Conservation (phyloP, 2,329 filamentous ascomycete genomes). For the Phoma sp. region DNA sequence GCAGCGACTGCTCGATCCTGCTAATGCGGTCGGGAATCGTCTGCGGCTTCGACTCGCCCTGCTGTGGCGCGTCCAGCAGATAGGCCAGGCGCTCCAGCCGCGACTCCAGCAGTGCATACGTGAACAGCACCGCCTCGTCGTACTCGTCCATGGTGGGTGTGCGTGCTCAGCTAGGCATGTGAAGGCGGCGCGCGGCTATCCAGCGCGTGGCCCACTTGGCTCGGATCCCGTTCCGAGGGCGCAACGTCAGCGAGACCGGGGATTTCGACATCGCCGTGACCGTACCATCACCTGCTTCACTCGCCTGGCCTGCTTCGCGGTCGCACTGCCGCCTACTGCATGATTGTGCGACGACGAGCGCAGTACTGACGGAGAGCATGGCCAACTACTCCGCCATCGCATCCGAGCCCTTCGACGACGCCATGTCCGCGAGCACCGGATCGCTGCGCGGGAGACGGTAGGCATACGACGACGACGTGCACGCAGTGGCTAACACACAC, state of each 20-base stretch:
- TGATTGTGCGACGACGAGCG: slow-evolving; percentile 32
- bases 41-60: slow-evolving; percentile 31
- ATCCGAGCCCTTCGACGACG: slow-evolving; percentile 49
- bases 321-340: slow-evolving; percentile 22
- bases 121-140: slow-evolving; percentile 51
- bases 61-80: slow-evolving; percentile 47
- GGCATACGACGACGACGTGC: neutral
- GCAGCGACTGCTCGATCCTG: slow-evolving; percentile 47
- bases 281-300: neutral
- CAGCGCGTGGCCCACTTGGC: slow-evolving; percentile 2
- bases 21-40: slow-evolving; percentile 47
- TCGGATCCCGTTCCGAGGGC: neutral
- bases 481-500: slow-evolving; percentile 30
- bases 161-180: slow-evolving; percentile 21
- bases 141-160: slow-evolving; percentile 45
- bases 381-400: slow-evolving; percentile 57
- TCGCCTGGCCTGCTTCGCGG: neutral
- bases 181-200: slow-evolving; percentile 6
- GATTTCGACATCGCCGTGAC: slow-evolving; percentile 1
- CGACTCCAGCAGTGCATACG: slow-evolving; percentile 54
- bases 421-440: slow-evolving; percentile 52
- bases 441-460: slow-evolving; percentile 50
- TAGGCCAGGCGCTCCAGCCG: slow-evolving; percentile 55
- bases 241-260: slow-evolving; percentile 24
- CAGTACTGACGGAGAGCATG: slow-evolving; percentile 40